These are phyloP conservation scores for Yarrowia hollandica DNA, from an alignment of 805 yeast genomes.

Conservation along the genomic window DNA sequence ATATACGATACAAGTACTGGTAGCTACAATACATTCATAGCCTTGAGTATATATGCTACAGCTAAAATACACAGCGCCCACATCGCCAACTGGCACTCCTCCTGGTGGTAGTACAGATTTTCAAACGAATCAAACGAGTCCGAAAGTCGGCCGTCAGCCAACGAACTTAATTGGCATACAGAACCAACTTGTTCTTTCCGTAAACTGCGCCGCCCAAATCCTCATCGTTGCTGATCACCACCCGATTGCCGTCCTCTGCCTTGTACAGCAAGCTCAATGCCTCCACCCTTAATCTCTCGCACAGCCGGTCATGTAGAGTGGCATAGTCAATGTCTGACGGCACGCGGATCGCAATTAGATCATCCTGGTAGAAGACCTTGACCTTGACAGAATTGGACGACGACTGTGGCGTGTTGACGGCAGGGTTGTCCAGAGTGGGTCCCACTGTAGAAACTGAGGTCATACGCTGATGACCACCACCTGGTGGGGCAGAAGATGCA, in stretches of 20 bases:
- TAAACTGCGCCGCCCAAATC: conserved; percentile 38
- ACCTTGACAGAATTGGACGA: conserved; percentile 38
- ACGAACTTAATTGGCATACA: conserved; percentile 38
- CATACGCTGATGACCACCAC: conserved; percentile 8
- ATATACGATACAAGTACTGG: no score
- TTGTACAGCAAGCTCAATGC: conserved; percentile 37
- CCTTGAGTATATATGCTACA: conserved; percentile 1
- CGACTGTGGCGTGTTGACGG: conserved; percentile 30
- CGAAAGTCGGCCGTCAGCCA: no score
- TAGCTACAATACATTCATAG: no score
- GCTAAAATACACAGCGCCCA: conserved; percentile 16
- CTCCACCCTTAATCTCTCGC: conserved; percentile 40
- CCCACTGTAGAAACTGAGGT: conserved; percentile 21
- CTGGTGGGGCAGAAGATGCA: conserved; percentile 12
- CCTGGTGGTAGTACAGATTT: conserved; percentile 1
- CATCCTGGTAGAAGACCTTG: conserved; percentile 44
- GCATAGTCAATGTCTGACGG: conserved; percentile 40
- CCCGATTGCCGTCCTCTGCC: conserved; percentile 34
- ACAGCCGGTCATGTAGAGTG: conserved; percentile 39
- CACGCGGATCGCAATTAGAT: conserved; percentile 44
- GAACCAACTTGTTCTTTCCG: conserved; percentile 40
- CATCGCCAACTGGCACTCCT: conserved; percentile 8
- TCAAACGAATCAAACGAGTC: background rate
- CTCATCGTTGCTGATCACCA: conserved; percentile 37
- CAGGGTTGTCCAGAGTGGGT: conserved; percentile 19